Percentiles rank a stretch among this genome's conserved stretches.
These are phyloP conservation scores for Populus hybrid DNA, from an alignment of 441 rosid genomes.

Conservation along the genomic window DNA sequence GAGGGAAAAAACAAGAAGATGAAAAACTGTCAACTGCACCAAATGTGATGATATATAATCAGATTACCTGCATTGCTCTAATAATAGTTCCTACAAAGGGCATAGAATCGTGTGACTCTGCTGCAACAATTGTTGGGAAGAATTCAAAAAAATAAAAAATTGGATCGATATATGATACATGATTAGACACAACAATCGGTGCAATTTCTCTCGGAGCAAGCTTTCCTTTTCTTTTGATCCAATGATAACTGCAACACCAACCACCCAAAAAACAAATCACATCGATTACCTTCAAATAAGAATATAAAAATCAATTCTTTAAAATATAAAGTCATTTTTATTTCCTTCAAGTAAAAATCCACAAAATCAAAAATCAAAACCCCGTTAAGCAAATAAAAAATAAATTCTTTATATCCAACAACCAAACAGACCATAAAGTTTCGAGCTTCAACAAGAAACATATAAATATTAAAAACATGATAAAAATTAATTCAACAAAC, in stretches of 20 bases:
- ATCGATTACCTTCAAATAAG: neutral
- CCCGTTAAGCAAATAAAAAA: neutral
- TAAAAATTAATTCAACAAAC: neutral
- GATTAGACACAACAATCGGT: slow-evolving; percentile 91
- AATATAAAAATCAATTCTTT: neutral
- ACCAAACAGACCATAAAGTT: neutral
- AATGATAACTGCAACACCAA: slow-evolving; percentile 66
- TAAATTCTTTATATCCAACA: neutral
- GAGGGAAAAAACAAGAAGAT: neutral
- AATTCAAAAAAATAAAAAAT: slow-evolving; percentile 91
- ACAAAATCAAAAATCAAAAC: neutral
- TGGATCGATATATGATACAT: slow-evolving; percentile 88
- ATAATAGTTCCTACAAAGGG: slow-evolving; percentile 97
- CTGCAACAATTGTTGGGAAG: slow-evolving; percentile 91
- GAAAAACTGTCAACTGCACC: neutral
- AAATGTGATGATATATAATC: neutral
- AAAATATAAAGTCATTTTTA: neutral
- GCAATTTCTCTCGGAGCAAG: slow-evolving; percentile 87
- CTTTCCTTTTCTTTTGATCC: slow-evolving; percentile 91
- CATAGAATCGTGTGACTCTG: slow-evolving; percentile 88
- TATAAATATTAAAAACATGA: neutral
- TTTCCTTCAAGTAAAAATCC: neutral
- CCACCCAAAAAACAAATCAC: neutral
- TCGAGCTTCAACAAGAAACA: neutral
- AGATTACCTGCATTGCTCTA: slow-evolving; percentile 92